These are phyloP conservation scores for Irpex rosettiformis DNA, from an alignment of 1,284 basidiomycete species.

Conservation along the genomic window DNA sequence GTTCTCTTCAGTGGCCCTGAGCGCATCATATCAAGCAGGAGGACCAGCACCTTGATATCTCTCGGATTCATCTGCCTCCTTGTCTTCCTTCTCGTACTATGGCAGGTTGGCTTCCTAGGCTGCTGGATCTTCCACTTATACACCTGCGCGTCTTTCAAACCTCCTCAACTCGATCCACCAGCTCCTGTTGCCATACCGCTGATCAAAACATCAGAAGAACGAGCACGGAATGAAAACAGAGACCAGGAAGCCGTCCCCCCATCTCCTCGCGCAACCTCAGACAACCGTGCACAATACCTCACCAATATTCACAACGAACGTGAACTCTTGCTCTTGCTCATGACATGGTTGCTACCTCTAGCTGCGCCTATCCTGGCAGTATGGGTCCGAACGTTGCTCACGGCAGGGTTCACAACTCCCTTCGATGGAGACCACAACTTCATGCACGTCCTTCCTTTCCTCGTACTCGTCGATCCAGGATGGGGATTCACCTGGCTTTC, in stretches of 20 bases:
- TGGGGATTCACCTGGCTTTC: slow-evolving; percentile 16
- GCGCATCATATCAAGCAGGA: slow-evolving; percentile 17
- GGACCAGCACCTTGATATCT: slow-evolving; percentile 50
- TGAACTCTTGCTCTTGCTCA: slow-evolving; percentile 66
- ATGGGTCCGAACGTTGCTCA: slow-evolving; percentile 83
- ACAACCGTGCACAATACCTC: neutral
- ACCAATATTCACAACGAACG: slow-evolving; percentile 44
- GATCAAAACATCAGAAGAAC: slow-evolving; percentile 8
- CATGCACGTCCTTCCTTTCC: slow-evolving; percentile 60
- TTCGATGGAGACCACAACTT: slow-evolving; percentile 80
- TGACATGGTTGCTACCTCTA: slow-evolving; percentile 83
- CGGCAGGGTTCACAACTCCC: slow-evolving; percentile 69
- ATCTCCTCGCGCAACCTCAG: neutral
- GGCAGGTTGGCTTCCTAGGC: slow-evolving; percentile 87
- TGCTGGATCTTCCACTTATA: slow-evolving; percentile 76
- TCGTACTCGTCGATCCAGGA: slow-evolving; percentile 58
- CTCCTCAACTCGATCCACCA: slow-evolving; percentile 6
- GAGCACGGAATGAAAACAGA: neutral
- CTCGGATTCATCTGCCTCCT: slow-evolving; percentile 59
- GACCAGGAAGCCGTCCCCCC: neutral
- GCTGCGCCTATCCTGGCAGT: slow-evolving; percentile 80
- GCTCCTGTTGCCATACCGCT: slow-evolving; percentile 15
- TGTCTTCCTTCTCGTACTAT: slow-evolving; percentile 77
- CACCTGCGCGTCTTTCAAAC: slow-evolving; percentile 44
- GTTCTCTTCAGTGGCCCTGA: slow-evolving; percentile 2